Percentiles rank a stretch among this genome's conserved stretches.
These are phyloP conservation scores for Skeletonema potamos DNA, from an alignment of 108 stramenopile genomes.

Conservation along the genomic window DNA sequence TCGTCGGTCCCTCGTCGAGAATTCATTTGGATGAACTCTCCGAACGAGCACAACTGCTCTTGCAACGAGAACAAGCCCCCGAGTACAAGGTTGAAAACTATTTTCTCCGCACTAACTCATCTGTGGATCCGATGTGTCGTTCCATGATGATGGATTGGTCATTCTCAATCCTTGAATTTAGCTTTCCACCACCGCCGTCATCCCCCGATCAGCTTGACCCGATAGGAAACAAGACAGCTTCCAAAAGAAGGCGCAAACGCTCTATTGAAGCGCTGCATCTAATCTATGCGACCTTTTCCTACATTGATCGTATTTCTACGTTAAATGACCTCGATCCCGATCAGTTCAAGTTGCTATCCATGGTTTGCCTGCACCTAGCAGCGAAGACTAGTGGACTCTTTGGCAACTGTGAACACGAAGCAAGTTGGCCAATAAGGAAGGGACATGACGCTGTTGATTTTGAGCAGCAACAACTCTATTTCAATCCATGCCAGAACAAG, in stretches of 20 bases:
- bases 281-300: background rate
- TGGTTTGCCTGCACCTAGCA: constrained; percentile 6
- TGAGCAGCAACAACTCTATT: background rate
- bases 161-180: background rate
- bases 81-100: background rate
- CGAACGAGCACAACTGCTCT: constrained; percentile 1
- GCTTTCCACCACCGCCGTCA: background rate
- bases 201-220: background rate
- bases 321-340: background rate
- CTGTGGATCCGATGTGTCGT: background rate
- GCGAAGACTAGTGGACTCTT: background rate
- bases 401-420: background rate
- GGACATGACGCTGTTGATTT: background rate
- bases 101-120: background rate
- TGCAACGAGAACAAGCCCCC: constrained; percentile 5
- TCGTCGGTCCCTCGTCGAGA: background rate
- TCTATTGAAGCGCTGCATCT: constrained; percentile 2
- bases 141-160: constrained; percentile 3
- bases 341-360: background rate
- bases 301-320: background rate
- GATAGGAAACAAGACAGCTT: background rate
- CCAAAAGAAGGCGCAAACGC: background rate
- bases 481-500: background rate
- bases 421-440: background rate
- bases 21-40: background rate